Evolutionary conservation across 345 rosid genomes (phyloP), one percentile per base, ranked within the genome.

Genomic region (Abelmoschus esculentus): DNA sequence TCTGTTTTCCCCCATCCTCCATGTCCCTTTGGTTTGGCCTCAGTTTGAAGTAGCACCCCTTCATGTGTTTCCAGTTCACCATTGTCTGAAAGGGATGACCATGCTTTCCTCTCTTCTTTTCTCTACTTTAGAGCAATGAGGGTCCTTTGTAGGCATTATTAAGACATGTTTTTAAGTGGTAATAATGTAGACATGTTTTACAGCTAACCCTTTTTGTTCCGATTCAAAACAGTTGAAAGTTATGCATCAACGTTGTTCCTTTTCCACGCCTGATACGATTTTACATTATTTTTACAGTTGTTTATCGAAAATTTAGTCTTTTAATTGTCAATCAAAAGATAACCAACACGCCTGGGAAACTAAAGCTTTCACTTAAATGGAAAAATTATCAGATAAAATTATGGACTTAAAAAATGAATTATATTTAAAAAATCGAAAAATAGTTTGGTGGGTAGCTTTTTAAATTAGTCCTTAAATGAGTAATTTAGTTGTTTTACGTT

Each of bases 191-290:
- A 38, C 42, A 70, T 70, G 72, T 26, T 22, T 28, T 73, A 63
- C 80, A 73, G 76, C 80, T 77, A 73, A 77, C 65, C 19, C 4
- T 31, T 50, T 31, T 49, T 31, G 4, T 8, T 14, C 57, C 59
- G 9, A 49, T 31, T 50, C 70, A 29, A 67, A 54, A n/a, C 44
- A n/a, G 67, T 49, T 12, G 61, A 70, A 62, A 60, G 28, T 59
- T 17, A n/a, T 13, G 61, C 63, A 19, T 13, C 36, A 11, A 17
- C 53, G 13, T 72, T 54, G 15, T 58, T 7, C 2, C 38, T 61
- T 63, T 69, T 12, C 50, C 3, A 10, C 17, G 47, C 15, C 42
- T 66, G 49, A 38, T 71, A 18, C 9, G 57, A 49, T 12, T 11
- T 71, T 22, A 22, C 26, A 22, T 22, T 22, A 22, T 22, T 22